A percentile compares a stretch with the other conserved stretches of the same genome.
These are phyloP conservation scores for Exophiala bonariae DNA, from an alignment of 2,329 filamentous ascomycete species.

Conservation along the genomic window DNA sequence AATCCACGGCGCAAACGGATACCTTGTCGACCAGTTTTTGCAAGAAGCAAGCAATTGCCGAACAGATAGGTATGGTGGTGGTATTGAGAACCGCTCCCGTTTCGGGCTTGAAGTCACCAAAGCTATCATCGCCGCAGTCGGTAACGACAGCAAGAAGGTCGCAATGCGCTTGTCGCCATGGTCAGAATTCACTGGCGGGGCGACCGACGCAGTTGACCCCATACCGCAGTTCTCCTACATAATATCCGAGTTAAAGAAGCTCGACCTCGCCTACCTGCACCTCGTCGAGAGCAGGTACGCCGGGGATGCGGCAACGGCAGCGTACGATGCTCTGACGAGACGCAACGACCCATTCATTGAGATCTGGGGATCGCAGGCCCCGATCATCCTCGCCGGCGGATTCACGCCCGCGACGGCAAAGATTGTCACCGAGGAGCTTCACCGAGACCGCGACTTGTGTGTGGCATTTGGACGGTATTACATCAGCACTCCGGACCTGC, in stretches of 20 bases:
- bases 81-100: slow-evolving; percentile 50
- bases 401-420: slow-evolving; percentile 43
- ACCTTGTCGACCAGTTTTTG: slow-evolving; percentile 56
- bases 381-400: slow-evolving; percentile 53
- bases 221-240: slow-evolving; percentile 60
- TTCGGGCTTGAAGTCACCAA: slow-evolving; percentile 59
- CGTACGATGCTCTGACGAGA: slow-evolving; percentile 1
- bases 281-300: slow-evolving; percentile 46
- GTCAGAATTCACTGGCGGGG: slow-evolving; percentile 41
- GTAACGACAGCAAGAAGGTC: slow-evolving; percentile 42
- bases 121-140: slow-evolving; percentile 44
- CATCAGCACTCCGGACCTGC: slow-evolving; percentile 50
- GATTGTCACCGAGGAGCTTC: slow-evolving; percentile 30
- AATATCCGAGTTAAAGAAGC: slow-evolving; percentile 47
- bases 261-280: slow-evolving; percentile 59
- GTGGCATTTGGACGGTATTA: slow-evolving; percentile 50
- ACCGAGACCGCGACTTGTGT: slow-evolving; percentile 34
- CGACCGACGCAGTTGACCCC: slow-evolving; percentile 50
- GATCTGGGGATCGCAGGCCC: slow-evolving; percentile 44
- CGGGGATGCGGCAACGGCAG: background rate
- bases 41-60: slow-evolving; percentile 52
- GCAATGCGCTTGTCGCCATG: slow-evolving; percentile 48
- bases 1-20: slow-evolving; percentile 58
- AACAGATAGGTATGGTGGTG: slow-evolving; percentile 52
- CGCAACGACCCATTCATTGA: slow-evolving; percentile 14